Evolutionary conservation across 371 early-diverging fungal species (phyloP).

Genomic region (Mucor lusitanicus): DNA sequence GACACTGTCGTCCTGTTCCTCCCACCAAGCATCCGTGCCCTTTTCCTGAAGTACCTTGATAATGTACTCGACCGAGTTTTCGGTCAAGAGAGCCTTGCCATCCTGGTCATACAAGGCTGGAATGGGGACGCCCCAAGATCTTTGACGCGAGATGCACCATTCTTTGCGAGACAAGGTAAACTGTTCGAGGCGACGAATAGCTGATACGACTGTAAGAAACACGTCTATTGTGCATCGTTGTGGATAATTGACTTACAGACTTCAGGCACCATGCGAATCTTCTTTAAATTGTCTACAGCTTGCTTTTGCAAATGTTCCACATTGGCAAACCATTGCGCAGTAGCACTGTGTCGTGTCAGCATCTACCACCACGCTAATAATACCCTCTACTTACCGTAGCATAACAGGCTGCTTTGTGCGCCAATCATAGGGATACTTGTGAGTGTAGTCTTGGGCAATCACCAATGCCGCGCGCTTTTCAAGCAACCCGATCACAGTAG

Average conservation of each 20-base stretch:
- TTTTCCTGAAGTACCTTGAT: constrained; percentile 58
- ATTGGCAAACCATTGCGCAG: constrained; percentile 90
- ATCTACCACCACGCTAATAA: neutral
- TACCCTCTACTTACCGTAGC: constrained; percentile 37
- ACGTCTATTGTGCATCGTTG: too few relatives aligned
- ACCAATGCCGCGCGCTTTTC: constrained; percentile 43
- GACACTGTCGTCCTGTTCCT: constrained; percentile 66
- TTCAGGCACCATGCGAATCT: constrained; percentile 66
- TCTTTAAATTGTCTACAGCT: constrained; percentile 60
- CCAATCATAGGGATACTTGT: constrained; percentile 94
- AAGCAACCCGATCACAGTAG: constrained; percentile 62
- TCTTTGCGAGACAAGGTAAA: constrained; percentile 74
- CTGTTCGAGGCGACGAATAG: constrained; percentile 58
- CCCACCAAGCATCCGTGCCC: constrained; percentile 86
- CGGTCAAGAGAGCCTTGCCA: constrained; percentile 69
- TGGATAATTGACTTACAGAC: constrained; percentile 52
- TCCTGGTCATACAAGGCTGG: constrained; percentile 78
- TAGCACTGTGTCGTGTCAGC: constrained; percentile 53
- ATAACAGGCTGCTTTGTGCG: constrained; percentile 89
- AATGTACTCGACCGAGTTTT: constrained; percentile 69
- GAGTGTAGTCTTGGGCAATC: constrained; percentile 50
- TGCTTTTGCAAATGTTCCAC: constrained; percentile 60
- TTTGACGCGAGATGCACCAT: constrained; percentile 95
- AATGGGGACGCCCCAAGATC: constrained; percentile 82
- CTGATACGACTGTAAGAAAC: constrained; percentile 7